Conservation (phyloP, 441 rosid genomes). For the Gossypium schwendimanii region DNA sequence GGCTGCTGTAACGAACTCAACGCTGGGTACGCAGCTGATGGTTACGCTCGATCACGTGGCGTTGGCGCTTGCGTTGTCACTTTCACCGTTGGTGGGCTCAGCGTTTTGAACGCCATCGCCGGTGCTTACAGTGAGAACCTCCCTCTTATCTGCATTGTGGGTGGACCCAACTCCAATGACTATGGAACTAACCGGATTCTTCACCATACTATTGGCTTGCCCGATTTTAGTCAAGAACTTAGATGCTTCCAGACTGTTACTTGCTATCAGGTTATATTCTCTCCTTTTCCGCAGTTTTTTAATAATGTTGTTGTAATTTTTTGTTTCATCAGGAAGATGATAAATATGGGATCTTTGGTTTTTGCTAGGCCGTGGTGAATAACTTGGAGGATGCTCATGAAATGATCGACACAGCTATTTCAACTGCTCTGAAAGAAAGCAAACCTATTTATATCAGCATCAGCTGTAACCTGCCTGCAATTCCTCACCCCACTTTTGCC, state of each 20-base stretch:
- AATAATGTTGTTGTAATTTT: not conserved
- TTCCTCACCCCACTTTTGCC: constrained; percentile 72
- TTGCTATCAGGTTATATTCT: constrained; percentile 16
- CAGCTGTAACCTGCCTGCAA: constrained; percentile 59
- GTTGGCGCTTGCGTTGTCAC: constrained; percentile 25
- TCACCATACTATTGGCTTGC: constrained; percentile 22
- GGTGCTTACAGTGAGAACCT: constrained; percentile 22
- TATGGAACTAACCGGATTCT: constrained; percentile 14
- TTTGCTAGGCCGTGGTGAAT: constrained; percentile 59
- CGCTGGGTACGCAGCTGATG: constrained; percentile 24
- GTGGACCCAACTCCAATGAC: constrained; percentile 20
- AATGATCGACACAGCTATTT: constrained; percentile 67
- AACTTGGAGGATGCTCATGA: constrained; percentile 81
- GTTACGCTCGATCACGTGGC: constrained; percentile 17
- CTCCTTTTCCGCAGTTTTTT: not conserved
- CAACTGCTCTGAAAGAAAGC: constrained; percentile 75
- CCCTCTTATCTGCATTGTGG: constrained; percentile 22
- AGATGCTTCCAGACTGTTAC: constrained; percentile 22
- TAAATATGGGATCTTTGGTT: not conserved
- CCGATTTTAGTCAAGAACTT: constrained; percentile 22
- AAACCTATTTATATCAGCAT: constrained; percentile 83
- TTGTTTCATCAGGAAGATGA: not conserved
- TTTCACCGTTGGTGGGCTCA: constrained; percentile 21
- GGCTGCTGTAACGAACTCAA: constrained; percentile 41
- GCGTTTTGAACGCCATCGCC: constrained; percentile 20